These are phyloP conservation scores for Uronychia setigera DNA, from an alignment of 73 alveolate genomes.

Conservation along the genomic window DNA sequence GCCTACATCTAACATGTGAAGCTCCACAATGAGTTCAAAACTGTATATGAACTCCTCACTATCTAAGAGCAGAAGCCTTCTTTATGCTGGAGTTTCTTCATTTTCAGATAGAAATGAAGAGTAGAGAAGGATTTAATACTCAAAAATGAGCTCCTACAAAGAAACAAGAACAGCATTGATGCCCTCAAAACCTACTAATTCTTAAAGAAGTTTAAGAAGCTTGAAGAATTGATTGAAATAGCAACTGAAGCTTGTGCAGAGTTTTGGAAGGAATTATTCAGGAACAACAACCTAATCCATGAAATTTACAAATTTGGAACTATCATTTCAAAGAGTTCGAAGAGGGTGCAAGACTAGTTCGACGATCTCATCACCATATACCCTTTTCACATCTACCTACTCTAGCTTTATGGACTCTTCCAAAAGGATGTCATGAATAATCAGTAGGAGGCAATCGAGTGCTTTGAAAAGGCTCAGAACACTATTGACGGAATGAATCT, in stretches of 20 bases:
- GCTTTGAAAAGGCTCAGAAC: background rate
- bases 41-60: background rate
- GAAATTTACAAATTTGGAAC: background rate
- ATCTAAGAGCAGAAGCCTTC: background rate
- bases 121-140: background rate
- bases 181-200: background rate
- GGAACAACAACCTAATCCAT: background rate
- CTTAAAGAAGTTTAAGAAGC: background rate
- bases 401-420: background rate
- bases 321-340: background rate
- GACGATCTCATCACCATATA: background rate
- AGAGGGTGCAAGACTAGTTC: background rate
- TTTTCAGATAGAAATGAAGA: background rate
- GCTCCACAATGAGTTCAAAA: background rate
- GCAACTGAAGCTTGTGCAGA: background rate
- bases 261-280: background rate
- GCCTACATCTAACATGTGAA: background rate
- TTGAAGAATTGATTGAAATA: background rate
- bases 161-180: background rate
- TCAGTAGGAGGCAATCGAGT: background rate
- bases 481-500: background rate
- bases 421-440: background rate
- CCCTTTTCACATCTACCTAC: background rate
- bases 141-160: background rate
- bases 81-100: background rate